Evolutionary conservation across 2,329 filamentous ascomycete genomes (phyloP), one percentile per base, ranked within the genome.

Genomic region (Xylariaceae sp.): DNA sequence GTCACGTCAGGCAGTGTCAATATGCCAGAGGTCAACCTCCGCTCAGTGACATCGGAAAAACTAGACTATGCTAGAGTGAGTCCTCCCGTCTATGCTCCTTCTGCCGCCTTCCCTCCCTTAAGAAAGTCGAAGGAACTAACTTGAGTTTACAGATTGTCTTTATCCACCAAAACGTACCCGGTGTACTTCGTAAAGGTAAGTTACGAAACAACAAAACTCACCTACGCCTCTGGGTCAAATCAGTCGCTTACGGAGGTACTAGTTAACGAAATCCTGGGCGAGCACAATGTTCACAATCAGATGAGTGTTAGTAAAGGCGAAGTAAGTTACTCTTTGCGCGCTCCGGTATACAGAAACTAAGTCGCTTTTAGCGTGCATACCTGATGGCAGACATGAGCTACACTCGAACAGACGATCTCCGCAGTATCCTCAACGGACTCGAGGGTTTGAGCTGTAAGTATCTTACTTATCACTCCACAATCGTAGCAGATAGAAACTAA

Each of bases 221-320:
- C 37, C 12, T 37, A 18, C 9, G 6, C 51, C 18, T 9, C 18
- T 8, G 30, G 21, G 9, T 15, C 4, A 7, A 48, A 21, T 34
- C n/a, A 53, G 30, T 18, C 18, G 47, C 59, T 60, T 41, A 61
- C 44, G 22, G 10, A 47, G 37, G 18, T 19, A n/a, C 53, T 59
- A 86, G 94, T 99, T 62, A 99, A 99, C 78, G 89, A 94, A 67
- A 90, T 97, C 58, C 80, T 99, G 45, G 89, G 88, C 41, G 86
- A 95, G 67, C 92, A 99, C 78, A 99, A 99, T 71, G 92, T 99
- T 64, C 92, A 96, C 76, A 97, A 97, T 80, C 94, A 99, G 75
- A 97, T 95, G 77, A 94, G 89, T 47, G 94, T 97, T 71, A 95
- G 88, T 74, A 87, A 87, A 76, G 92, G 91, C 63, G 92, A 97